Evolutionary conservation across 257 asterid species (phyloP).

Genomic region (Buddleja alternifolia): DNA sequence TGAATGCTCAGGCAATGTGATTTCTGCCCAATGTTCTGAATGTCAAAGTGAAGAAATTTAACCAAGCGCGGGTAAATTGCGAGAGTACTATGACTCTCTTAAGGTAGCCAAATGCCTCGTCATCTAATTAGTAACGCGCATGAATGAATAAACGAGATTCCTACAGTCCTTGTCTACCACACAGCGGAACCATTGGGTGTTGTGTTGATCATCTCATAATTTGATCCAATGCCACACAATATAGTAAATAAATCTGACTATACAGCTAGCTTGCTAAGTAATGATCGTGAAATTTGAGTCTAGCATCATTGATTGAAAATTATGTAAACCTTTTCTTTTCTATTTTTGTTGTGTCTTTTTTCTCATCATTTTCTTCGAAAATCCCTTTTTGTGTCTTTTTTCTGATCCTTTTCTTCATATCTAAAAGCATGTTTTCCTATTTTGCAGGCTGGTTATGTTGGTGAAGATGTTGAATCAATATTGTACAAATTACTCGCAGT

Average conservation of each 20-base stretch:
- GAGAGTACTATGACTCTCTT: slow-evolving; percentile 46
- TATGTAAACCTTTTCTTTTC: background rate
- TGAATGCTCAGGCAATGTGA: too few species aligned
- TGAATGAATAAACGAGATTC: background rate
- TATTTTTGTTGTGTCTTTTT: too few species aligned
- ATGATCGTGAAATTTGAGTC: background rate
- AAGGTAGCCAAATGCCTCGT: slow-evolving; percentile 59
- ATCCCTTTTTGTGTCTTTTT: slow-evolving; percentile 7
- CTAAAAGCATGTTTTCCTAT: slow-evolving; percentile 29
- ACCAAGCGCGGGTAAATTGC: too few species aligned
- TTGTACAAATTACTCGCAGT: slow-evolving; percentile 82
- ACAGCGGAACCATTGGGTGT: too few species aligned
- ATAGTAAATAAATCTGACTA: background rate
- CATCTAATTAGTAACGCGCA: slow-evolving; percentile 52
- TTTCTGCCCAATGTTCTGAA: too few species aligned
- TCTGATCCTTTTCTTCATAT: slow-evolving; percentile 19
- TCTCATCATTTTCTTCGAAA: too few species aligned
- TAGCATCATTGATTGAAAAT: slow-evolving; percentile 5
- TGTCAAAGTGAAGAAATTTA: too few species aligned
- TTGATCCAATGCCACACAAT: background rate
- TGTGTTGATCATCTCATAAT: background rate
- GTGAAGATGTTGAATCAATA: slow-evolving; percentile 97
- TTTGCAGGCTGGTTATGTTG: slow-evolving; percentile 95
- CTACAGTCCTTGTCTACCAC: too few species aligned
- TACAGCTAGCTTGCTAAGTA: background rate